Evolutionary conservation across 495 filamentous ascomycete genomes (phyloP).

Genomic region (Xylaria flabelliformis): DNA sequence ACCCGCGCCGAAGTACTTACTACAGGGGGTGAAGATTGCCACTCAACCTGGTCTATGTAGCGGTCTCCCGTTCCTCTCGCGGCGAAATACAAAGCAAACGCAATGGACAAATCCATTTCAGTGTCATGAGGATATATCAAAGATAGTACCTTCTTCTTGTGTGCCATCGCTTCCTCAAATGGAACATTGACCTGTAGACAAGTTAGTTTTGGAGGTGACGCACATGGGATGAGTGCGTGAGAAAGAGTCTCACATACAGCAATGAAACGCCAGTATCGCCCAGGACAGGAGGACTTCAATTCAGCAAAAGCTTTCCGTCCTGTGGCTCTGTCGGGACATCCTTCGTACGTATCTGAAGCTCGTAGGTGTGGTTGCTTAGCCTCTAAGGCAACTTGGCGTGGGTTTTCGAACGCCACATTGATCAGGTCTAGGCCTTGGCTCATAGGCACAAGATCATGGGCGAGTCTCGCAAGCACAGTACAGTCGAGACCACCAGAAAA

Average conservation of each 20-base stretch:
- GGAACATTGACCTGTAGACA: constrained; percentile 76
- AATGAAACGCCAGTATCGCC: constrained; percentile 79
- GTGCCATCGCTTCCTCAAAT: constrained; percentile 72
- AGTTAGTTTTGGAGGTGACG: constrained; percentile 21
- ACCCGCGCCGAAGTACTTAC: constrained; percentile 73
- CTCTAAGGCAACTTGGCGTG: constrained; percentile 55
- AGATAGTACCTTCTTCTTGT: constrained; percentile 70
- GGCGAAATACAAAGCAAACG: constrained; percentile 90
- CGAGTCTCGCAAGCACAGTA: constrained; percentile 80
- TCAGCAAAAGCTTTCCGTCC: constrained; percentile 78
- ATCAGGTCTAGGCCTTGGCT: constrained; percentile 80
- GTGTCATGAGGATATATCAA: constrained; percentile 94
- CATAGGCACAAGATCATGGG: constrained; percentile 76
- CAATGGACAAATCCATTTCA: constrained; percentile 99
- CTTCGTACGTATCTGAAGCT: constrained; percentile 65
- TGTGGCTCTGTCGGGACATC: constrained; percentile 89
- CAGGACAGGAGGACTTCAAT: constrained; percentile 72
- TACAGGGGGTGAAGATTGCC: constrained; percentile 54
- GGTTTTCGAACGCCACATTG: constrained; percentile 97
- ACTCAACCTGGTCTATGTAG: constrained; percentile 30
- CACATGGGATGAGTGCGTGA: neutral
- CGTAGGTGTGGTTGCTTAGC: constrained; percentile 27
- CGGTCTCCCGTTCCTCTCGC: constrained; percentile 73
- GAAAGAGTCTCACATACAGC: constrained; percentile 49
- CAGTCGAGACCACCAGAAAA: constrained; percentile 97